phyloP scores from a whole-genome alignment of 2,329 filamentous ascomycete species.

The Ophiostoma triangulosporum region DNA sequence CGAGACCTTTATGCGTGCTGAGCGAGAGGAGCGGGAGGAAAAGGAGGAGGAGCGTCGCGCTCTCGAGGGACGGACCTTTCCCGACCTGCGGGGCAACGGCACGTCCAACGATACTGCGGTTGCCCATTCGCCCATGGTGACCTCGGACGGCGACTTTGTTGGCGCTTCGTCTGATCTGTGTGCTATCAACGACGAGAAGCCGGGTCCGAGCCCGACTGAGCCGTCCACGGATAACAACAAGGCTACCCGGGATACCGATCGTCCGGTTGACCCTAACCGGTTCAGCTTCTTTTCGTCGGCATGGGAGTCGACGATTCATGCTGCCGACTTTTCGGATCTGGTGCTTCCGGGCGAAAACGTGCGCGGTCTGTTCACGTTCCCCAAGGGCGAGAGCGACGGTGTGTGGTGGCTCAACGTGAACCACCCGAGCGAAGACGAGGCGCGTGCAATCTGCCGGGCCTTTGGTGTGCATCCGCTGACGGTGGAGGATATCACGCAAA shows the following conservation, averaged over 20 bases:
- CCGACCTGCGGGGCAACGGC: constrained; percentile 40
- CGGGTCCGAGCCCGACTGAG: neutral
- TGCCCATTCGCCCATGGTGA: constrained; percentile 28
- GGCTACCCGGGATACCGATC: constrained; percentile 10
- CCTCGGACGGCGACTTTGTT: constrained; percentile 43
- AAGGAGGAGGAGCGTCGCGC: constrained; percentile 39
- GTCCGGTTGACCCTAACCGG: constrained; percentile 52
- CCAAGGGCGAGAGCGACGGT: constrained; percentile 52
- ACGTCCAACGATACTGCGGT: constrained; percentile 16
- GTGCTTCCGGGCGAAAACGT: constrained; percentile 83
- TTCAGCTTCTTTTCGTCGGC: constrained; percentile 98
- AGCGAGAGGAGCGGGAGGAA: constrained; percentile 33
- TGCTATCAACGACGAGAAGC: constrained; percentile 35
- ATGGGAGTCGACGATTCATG: constrained; percentile 85
- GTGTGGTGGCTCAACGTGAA: constrained; percentile 99
- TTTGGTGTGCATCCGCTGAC: constrained; percentile 94
- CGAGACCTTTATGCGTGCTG: constrained; percentile 71
- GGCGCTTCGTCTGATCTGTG: constrained; percentile 29
- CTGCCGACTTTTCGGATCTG: constrained; percentile 74
- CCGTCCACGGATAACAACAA: constrained; percentile 32
- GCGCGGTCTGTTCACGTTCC: constrained; percentile 66
- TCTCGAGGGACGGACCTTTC: constrained; percentile 38
- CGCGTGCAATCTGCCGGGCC: constrained; percentile 76
- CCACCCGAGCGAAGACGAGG: constrained; percentile 77
- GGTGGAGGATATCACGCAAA: constrained; percentile 87